Evolutionary conservation across 2,329 filamentous ascomycete species (phyloP), one percentile per base, ranked within the genome.

Genomic region (Curvularia eragrostidis): DNA sequence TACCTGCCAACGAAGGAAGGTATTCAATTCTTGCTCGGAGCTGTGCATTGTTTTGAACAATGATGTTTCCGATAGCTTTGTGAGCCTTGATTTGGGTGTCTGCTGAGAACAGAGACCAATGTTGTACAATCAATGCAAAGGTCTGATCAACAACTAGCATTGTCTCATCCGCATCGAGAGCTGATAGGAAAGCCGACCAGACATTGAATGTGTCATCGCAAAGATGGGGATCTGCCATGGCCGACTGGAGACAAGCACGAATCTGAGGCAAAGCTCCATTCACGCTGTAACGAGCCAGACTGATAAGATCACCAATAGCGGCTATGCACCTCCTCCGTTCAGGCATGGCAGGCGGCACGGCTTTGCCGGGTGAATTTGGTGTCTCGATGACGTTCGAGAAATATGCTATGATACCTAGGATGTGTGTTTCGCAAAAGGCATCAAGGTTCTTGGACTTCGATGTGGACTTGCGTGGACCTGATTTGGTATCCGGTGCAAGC

Each of bases 211-310:
- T 91, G 28, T 87, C 82, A 59, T 91, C 84, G 60, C 91, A 87
- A n/a, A 99, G 82, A 46, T 89, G 85, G 43, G 88, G 83, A 49
- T 90, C 86, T 15, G 89, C 84, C 58, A 98, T 84, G 0, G 93
- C 93, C 21, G 92, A 93, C 61, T 96, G 87, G 12, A 99, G 81
- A 72, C 91, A 97, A n/a, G 94, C 93, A 64, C 92, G 92, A 54
- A 98, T 94, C 88, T 97, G 94, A 21, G 95, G 94, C 39, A 97
- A 82, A 48, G 91, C 95, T 66, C 89, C 87, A 59, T 87, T 89
- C 30, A 93, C 87, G 69, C 91, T 88, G 2, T 83, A 83, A 67
- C 87, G 89, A 43, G 91, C 90, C 48, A 96, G 81, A 52, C 82
- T 86, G 48, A 97, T 89, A 85, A 99, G 91, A 72, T 96, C 91